Evolutionary conservation across 2,329 filamentous ascomycete species (phyloP).

Genomic region (Claviceps lovelessii): DNA sequence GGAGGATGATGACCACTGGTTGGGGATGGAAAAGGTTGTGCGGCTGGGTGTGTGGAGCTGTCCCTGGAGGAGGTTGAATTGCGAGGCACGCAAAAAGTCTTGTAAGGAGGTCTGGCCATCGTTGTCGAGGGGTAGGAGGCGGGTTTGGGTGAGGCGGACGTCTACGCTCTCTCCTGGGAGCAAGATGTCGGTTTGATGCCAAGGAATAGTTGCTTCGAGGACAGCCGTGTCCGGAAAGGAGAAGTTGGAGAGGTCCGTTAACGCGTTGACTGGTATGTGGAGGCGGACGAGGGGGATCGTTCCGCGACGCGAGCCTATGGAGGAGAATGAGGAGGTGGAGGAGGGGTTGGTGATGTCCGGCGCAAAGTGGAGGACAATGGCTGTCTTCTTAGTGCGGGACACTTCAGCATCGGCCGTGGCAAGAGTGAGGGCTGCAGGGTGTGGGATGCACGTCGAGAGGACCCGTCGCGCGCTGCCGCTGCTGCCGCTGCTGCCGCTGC

Average conservation of each 20-base stretch:
- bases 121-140: slow-evolving; percentile 25
- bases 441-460: slow-evolving; percentile 32
- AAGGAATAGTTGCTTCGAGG: slow-evolving; percentile 17
- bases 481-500: not conserved
- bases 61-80: slow-evolving; percentile 30
- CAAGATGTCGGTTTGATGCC: slow-evolving; percentile 27
- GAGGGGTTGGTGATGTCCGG: slow-evolving; percentile 14
- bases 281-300: slow-evolving; percentile 13
- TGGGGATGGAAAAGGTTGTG: slow-evolving; percentile 18
- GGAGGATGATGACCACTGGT: slow-evolving; percentile 5
- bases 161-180: slow-evolving; percentile 34
- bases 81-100: slow-evolving; percentile 29
- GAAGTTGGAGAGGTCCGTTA: slow-evolving; percentile 15
- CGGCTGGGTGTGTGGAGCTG: slow-evolving; percentile 25
- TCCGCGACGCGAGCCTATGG: not conserved
- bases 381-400: slow-evolving; percentile 11
- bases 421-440: slow-evolving; percentile 29
- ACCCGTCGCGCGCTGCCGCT: slow-evolving; percentile 16
- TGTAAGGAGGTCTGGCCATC: slow-evolving; percentile 22
- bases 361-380: slow-evolving; percentile 33
- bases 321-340: not conserved
- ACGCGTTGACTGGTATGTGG: slow-evolving; percentile 16
- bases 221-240: slow-evolving; percentile 16
- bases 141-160: slow-evolving; percentile 26
- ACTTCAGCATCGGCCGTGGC: slow-evolving; percentile 20